Base-by-base conservation (phyloP, 768 basidiomycete genomes). In the Panaeolus papilionaceus region DNA sequence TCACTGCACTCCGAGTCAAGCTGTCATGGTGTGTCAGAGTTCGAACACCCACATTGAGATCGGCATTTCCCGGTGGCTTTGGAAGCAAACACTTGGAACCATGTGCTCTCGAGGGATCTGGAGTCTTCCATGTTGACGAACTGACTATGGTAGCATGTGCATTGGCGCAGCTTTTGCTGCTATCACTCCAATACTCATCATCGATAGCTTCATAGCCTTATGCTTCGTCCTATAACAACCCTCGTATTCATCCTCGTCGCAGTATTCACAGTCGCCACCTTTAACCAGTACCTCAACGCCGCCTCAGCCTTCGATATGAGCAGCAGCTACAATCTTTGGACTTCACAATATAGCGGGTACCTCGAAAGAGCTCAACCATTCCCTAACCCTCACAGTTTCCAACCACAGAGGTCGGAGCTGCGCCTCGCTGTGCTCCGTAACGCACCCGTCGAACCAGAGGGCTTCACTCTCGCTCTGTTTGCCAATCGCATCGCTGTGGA, bases 391-490 rank as follows among this genome's bases (percentile, higher is more conserved):
- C 42, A 64, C 18, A 9, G 10, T 10, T 64, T 49, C 20, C 39
- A 64, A 28, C 64, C 64, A 38, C 28, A 51, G 18, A 64, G 71
- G 26, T 70, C 73, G 0, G 68, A 70, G 5, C 73, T 82, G 11
- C 66, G 69, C 33, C 70, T 82, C 12, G 76, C 74, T 0, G 76
- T 81, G 4, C 75, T 81, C 10, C 72, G 77, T 14, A 82, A 79
- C 67, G 70, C 75, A 2, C 78, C 68, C n/a, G 75, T 75, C 6
- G 80, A 80, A 62, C 73, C 71, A 16, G 75, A 79, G 54, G 80
- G 80, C 10, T 79, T 83, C 64, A 78, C 79, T 0, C 73, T 82
- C 33, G 78, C 80, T 5, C 64, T 83, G 0, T 83, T 81, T 68
- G 39, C 64, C 39, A 70, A 69, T 14, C 42, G 69, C 28, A 66